Evolutionary conservation across 2,329 filamentous ascomycete genomes (phyloP), one percentile per base, ranked within the genome.

Genomic region (Venturiaceae sp.): DNA sequence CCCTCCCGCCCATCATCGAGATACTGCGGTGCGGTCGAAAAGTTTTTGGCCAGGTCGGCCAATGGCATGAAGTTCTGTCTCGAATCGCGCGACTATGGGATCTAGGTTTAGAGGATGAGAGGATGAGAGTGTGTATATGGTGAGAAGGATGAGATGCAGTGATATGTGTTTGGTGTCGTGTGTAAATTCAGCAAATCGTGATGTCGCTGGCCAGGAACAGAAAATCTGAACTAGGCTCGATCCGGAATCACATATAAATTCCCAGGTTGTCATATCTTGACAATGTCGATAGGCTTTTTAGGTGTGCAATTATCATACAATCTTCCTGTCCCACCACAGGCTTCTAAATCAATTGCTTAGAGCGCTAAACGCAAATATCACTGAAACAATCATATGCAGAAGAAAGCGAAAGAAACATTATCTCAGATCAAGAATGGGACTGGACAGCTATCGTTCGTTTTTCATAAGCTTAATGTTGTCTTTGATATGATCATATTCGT

Each of bases 11-110:
- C 44, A 50, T 50, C 44, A 50, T 50, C 26, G 9, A 50, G 26
- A 50, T 50, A 50, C 23, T 50, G 44, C 23, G 44, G 26, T 50
- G 16, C 44, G 23, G 44, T 30, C 44, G 44, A 50, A 50, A 30
- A 30, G 23, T 50, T 50, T 50, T 50, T 30, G 44, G 44, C 44
- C 44, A 50, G 44, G 44, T 50, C 44, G 44, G 44, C 44, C 44
- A 26, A 30, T 50, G 23, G 44, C 44, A 50, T 50, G 44, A 30
- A 50, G 44, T 50, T 50, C 44, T 50, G 23, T 13, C 13, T 50
- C 44, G 26, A 3, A 30, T 7, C 11, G 44, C 44, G 44, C 44
- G 19, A 30, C 30, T 14, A 28, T 32, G 26, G 19, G 11, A 6
- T 3, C 6, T 30, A 16, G 23, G n/a, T 16, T 50, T 13, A 3